These are phyloP conservation scores for Lentinula aciculospora DNA, from an alignment of 768 basidiomycete species.

Conservation along the genomic window DNA sequence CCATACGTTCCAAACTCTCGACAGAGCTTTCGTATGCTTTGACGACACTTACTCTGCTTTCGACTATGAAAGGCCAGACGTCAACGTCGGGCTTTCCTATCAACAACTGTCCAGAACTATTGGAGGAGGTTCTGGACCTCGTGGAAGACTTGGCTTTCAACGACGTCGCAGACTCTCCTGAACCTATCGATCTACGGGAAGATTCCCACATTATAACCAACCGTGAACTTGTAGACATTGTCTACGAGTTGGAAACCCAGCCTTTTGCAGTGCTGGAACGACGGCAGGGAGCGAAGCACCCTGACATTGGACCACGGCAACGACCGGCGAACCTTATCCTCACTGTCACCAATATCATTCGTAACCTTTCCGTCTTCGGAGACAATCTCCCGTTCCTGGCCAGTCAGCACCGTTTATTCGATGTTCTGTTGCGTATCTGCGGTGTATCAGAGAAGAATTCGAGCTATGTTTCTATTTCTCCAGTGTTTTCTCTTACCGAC, in stretches of 20 bases:
- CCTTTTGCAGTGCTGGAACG: conserved; percentile 53
- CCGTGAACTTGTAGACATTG: conserved; percentile 51
- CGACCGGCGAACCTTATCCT: conserved; percentile 67
- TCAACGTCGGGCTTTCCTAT: conserved; percentile 70
- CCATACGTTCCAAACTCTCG: conserved; percentile 78
- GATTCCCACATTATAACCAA: conserved; percentile 50
- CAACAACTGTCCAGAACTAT: conserved; percentile 67
- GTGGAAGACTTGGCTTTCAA: conserved; percentile 77
- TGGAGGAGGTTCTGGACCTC: conserved; percentile 84
- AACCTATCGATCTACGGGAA: conserved; percentile 17
- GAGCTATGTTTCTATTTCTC: conserved; percentile 39
- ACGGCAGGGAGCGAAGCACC: conserved; percentile 46
- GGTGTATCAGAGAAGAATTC: conserved; percentile 33
- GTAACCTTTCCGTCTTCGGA: conserved; percentile 72
- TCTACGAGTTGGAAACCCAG: conserved; percentile 51
- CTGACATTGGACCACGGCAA: conserved; percentile 50
- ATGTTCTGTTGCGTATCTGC: conserved; percentile 67
- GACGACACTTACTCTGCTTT: conserved; percentile 79
- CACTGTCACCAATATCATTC: conserved; percentile 71
- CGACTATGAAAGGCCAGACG: conserved; percentile 67
- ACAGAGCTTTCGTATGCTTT: conserved; percentile 87
- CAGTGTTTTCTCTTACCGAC: conserved; percentile 65
- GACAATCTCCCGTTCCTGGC: conserved; percentile 71
- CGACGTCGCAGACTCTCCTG: conserved; percentile 31
- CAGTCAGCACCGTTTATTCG: conserved; percentile 56